These are phyloP conservation scores for Lactarius akahatsu DNA, from an alignment of 768 basidiomycete species.

Conservation along the genomic window DNA sequence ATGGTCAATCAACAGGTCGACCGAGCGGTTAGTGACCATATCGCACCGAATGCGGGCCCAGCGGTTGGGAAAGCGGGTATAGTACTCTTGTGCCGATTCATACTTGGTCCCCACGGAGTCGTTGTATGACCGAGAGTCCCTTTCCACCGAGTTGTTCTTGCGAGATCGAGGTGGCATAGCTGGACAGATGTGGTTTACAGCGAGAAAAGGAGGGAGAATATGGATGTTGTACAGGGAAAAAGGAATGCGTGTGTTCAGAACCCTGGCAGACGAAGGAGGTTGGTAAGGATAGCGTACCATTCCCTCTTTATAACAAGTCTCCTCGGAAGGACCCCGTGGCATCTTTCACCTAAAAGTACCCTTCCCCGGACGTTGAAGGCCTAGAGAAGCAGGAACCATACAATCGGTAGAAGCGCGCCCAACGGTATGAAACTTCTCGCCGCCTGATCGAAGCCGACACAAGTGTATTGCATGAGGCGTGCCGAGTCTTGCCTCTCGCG, in stretches of 20 bases:
- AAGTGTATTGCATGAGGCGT: background rate
- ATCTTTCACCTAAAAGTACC: background rate
- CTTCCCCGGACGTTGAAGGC: background rate
- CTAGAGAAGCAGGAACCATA: background rate
- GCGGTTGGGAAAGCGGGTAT: conserved; percentile 6
- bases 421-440: background rate
- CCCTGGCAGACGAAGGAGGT: background rate
- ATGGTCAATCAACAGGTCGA: background rate
- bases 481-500: background rate
- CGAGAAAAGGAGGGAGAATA: background rate
- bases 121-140: background rate
- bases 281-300: background rate
- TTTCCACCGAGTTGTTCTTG: background rate
- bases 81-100: background rate
- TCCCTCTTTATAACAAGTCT: background rate
- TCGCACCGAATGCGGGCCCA: conserved; percentile 14
- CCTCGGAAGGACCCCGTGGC: background rate
- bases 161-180: background rate
- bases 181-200: background rate
- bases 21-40: no score
- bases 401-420: background rate
- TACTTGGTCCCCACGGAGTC: background rate
- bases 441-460: background rate
- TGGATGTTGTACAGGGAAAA: background rate
- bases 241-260: background rate